These are phyloP conservation scores for Periglandula ipomoeae DNA, from an alignment of 2,329 filamentous ascomycete genomes.

Conservation along the genomic window DNA sequence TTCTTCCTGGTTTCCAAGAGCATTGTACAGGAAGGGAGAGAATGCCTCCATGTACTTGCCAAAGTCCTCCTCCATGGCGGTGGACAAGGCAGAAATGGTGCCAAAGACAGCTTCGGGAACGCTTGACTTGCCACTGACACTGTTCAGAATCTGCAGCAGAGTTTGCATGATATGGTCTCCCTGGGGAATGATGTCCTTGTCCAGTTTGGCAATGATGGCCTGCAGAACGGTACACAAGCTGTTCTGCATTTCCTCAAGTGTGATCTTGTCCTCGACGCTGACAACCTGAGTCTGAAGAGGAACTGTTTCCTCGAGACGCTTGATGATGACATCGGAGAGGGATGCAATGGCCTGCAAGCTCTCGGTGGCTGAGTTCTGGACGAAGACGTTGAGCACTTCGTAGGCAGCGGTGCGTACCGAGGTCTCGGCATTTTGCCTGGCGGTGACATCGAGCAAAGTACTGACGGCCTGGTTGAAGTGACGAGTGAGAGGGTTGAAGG, in stretches of 20 bases:
- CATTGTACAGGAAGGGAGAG: conserved; percentile 84
- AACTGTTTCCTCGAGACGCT: conserved; percentile 83
- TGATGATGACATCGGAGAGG: conserved; percentile 79
- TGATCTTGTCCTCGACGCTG: conserved; percentile 92
- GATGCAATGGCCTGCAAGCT: conserved; percentile 72
- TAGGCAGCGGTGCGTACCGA: conserved; percentile 91
- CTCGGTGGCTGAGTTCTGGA: conserved; percentile 81
- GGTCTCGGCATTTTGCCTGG: conserved; percentile 72
- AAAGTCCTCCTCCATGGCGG: conserved; percentile 86
- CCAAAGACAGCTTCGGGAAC: conserved; percentile 93
- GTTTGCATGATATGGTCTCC: conserved; percentile 91
- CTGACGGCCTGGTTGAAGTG: conserved; percentile 91
- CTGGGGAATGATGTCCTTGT: conserved; percentile 82
- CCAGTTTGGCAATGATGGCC: conserved; percentile 82
- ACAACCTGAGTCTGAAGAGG: conserved; percentile 88
- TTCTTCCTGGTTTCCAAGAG: conserved; percentile 91
- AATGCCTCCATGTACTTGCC: conserved; percentile 97
- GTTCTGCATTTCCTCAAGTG: conserved; percentile 94
- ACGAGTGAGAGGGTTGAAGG: conserved; percentile 73
- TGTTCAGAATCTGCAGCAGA: conserved; percentile 70
- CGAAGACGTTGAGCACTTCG: conserved; percentile 91
- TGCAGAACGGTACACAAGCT: conserved; percentile 87
- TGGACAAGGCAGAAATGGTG: conserved; percentile 83
- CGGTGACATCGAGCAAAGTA: conserved; percentile 77
- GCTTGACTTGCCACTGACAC: conserved; percentile 74